Evolutionary conservation across 2,329 filamentous ascomycete genomes (phyloP), one percentile per base, ranked within the genome.

Genomic region (Colletotrichum karsti): DNA sequence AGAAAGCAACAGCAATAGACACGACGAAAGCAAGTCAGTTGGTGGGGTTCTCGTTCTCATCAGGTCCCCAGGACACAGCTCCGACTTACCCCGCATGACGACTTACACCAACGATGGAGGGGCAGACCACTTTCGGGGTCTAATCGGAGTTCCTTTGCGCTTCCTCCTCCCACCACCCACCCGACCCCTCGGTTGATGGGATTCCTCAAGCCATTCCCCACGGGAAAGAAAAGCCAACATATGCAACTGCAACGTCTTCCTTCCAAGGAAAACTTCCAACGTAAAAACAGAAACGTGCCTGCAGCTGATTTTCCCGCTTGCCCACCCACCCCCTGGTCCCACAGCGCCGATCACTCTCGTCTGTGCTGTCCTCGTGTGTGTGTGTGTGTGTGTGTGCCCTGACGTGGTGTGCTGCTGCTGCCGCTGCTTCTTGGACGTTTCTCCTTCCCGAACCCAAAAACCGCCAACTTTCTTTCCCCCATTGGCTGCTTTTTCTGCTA

Each of bases 31-130:
- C 10, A 13, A 35, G 15, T 3, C 3, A 12, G 33, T 35, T 35
- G 33, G 33, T 35, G 33, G 33, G 33, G 33, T 13, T 35, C n/a
- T 24, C 42, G 24, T 13, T 24, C 42, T 46, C 42, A 46, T 22
- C 42, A 46, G 18, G 10, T 37, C 10, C 22, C 28, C 22, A 35
- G 15, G 10, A 35, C 20, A 20, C 8, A 33, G 13, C 35, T 41
- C 8, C 24, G 26, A 20, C 7, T 13, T 63, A 56, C 63, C 48
- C 63, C 63, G 63, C 63, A 67, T 67, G 58, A 63, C 63, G 57
- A 51, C 46, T 51, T 33, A 51, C 26, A 33, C 12, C 13, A 15
- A n/a, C 35, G 28, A 62, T 66, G 63, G 63, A 55, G 63, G 63
- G 63, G 63, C 57, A 65, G 12, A 13, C 13, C 30, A 33, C 35